Percentiles rank a stretch among this genome's conserved stretches.
Conservation (phyloP, 1,139 yeast species). For the Protomyces inundatus region DNA sequence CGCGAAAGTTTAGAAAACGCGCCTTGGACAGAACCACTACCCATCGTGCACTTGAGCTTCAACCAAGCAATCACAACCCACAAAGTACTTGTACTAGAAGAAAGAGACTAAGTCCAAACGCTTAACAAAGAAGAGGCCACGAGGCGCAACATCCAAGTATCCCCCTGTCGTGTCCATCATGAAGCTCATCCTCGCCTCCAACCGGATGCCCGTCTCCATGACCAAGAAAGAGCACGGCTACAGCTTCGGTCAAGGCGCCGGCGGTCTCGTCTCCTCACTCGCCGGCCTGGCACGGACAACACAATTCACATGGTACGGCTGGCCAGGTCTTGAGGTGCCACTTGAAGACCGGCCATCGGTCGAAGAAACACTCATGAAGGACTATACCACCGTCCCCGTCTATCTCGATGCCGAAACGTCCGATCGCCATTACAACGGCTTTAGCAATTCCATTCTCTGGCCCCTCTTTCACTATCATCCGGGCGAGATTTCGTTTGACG, state of each 20-base stretch:
- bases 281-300: constrained; percentile 83
- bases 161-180: background rate
- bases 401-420: constrained; percentile 84
- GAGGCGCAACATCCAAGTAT: background rate
- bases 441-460: constrained; percentile 89
- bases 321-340: constrained; percentile 87
- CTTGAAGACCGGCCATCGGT: constrained; percentile 66
- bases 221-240: constrained; percentile 60
- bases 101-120: too few relatives aligned
- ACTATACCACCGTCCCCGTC: constrained; percentile 87
- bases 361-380: constrained; percentile 60
- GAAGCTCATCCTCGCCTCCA: constrained; percentile 68
- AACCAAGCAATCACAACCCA: too few relatives aligned
- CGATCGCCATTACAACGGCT: constrained; percentile 94
- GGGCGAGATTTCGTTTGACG: constrained; percentile 98
- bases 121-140: background rate
- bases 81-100: too few relatives aligned
- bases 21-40: too few relatives aligned
- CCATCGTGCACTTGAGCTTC: too few relatives aligned
- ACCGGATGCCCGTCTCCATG: constrained; percentile 91
- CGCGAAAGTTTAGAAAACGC: too few relatives aligned
- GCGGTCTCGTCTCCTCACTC: constrained; percentile 93
- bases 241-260: constrained; percentile 79
- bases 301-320: constrained; percentile 95
- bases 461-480: constrained; percentile 98